Evolutionary conservation across 495 filamentous ascomycete genomes (phyloP).

Genomic region (Annulohypoxylon bovei): DNA sequence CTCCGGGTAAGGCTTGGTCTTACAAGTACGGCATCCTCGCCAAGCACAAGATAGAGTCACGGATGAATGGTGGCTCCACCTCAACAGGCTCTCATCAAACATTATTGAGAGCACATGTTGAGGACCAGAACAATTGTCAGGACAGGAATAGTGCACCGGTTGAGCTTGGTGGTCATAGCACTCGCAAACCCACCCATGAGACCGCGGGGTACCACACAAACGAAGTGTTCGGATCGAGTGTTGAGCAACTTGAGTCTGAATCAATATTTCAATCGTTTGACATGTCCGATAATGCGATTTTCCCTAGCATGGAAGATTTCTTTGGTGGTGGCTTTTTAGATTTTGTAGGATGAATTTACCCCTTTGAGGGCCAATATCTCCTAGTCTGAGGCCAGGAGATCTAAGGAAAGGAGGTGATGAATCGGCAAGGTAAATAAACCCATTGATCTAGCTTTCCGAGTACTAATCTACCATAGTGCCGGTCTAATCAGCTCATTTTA

Average conservation of each 20-base stretch:
- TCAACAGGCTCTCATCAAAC: neutral
- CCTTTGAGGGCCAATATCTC: too few relatives aligned
- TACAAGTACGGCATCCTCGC: slow-evolving; percentile 44
- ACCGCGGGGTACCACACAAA: slow-evolving; percentile 10
- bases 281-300: slow-evolving; percentile 37
- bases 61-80: slow-evolving; percentile 18
- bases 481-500: too few relatives aligned
- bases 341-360: slow-evolving; percentile 36
- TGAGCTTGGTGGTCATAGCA: neutral
- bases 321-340: slow-evolving; percentile 47
- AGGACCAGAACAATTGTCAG: neutral
- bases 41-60: slow-evolving; percentile 40
- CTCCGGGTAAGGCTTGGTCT: slow-evolving; percentile 44
- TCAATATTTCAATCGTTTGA: slow-evolving; percentile 27
- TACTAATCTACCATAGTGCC: too few relatives aligned
- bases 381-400: too few relatives aligned
- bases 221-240: slow-evolving; percentile 17
- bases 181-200: neutral
- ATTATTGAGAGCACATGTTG: neutral
- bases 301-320: slow-evolving; percentile 48
- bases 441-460: neutral
- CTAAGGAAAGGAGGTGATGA: neutral
- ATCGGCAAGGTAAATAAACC: neutral
- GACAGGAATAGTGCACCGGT: neutral
- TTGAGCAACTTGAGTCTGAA: slow-evolving; percentile 23